phyloP scores from a whole-genome alignment of 352 stramenopile genomes.

The Labyrinthula sp. region DNA sequence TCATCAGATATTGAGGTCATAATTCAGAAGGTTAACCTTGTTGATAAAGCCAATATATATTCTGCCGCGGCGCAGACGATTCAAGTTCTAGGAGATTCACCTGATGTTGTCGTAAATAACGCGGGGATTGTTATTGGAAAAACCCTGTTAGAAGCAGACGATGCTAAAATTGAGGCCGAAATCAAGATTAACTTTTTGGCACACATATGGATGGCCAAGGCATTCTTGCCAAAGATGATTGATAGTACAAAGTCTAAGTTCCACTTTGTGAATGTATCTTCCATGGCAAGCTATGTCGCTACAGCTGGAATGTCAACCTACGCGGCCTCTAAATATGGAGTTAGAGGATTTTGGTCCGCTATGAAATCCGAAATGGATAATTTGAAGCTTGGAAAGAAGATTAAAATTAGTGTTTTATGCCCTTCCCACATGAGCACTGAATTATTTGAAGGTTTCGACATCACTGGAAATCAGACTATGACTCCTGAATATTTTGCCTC shows the following conservation, averaged over 20 bases:
- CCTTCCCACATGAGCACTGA: no score
- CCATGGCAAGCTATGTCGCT: conserved; percentile 33
- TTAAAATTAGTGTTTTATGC: conserved; percentile 31
- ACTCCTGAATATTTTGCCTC: no score
- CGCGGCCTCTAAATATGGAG: conserved; percentile 39
- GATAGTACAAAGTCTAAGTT: conserved; percentile 27
- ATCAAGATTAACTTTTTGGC: conserved; percentile 37
- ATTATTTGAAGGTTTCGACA: no score
- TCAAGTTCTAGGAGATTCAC: no score
- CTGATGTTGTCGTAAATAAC: conserved; percentile 42
- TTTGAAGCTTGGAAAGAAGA: conserved; percentile 30
- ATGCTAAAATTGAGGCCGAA: conserved; percentile 31
- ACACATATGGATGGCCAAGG: conserved; percentile 37
- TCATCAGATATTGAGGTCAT: no score
- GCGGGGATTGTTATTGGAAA: conserved; percentile 38
- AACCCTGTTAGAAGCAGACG: conserved; percentile 32
- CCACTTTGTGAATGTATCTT: conserved; percentile 36
- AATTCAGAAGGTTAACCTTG: no score
- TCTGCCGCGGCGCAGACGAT: no score
- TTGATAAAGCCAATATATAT: no score
- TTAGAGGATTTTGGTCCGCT: conserved; percentile 38
- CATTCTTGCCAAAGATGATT: conserved; percentile 40
- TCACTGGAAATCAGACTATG: no score
- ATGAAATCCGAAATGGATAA: conserved; percentile 38
- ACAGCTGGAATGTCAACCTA: conserved; percentile 38